phyloP scores from a whole-genome alignment of 2,329 filamentous ascomycete genomes.

The Aspergillus fumigatiaffinis region DNA sequence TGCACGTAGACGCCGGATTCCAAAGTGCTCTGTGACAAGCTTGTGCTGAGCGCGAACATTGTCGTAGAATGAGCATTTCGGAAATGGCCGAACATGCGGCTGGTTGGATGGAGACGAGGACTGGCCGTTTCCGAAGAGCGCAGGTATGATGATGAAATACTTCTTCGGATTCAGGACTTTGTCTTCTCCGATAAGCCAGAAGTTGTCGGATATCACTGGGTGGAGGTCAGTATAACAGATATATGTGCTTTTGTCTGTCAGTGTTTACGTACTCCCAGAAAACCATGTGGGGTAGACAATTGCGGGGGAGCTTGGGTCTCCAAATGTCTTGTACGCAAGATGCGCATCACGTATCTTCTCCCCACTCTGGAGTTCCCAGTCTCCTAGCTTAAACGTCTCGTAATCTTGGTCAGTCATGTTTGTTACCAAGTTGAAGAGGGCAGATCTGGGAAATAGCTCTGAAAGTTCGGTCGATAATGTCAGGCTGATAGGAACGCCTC shows the following conservation, averaged over 20 bases:
- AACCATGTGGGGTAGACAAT: constrained; percentile 79
- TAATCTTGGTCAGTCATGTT: constrained; percentile 33
- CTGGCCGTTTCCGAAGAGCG: constrained; percentile 66
- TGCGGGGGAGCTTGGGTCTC: constrained; percentile 57
- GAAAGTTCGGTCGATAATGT: not conserved
- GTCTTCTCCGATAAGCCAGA: constrained; percentile 67
- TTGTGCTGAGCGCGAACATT: constrained; percentile 65
- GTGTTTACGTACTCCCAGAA: constrained; percentile 49
- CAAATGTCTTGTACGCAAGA: constrained; percentile 75
- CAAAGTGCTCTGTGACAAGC: constrained; percentile 61
- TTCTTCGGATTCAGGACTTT: constrained; percentile 62
- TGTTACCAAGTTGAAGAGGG: not conserved
- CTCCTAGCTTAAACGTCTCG: constrained; percentile 56
- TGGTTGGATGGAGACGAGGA: constrained; percentile 66
- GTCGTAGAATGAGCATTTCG: constrained; percentile 62
- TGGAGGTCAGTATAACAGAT: not conserved
- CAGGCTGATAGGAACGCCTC: not conserved
- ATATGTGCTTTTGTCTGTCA: not conserved
- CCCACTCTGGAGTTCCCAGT: constrained; percentile 65
- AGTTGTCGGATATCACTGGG: constrained; percentile 62
- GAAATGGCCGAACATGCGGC: constrained; percentile 53
- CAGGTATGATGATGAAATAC: constrained; percentile 66
- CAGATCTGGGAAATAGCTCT: not conserved
- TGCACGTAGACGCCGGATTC: constrained; percentile 56
- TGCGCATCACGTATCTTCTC: constrained; percentile 59